phyloP scores from a whole-genome alignment of 2,329 filamentous ascomycete genomes.

The Phialemonium atrogriseum region DNA sequence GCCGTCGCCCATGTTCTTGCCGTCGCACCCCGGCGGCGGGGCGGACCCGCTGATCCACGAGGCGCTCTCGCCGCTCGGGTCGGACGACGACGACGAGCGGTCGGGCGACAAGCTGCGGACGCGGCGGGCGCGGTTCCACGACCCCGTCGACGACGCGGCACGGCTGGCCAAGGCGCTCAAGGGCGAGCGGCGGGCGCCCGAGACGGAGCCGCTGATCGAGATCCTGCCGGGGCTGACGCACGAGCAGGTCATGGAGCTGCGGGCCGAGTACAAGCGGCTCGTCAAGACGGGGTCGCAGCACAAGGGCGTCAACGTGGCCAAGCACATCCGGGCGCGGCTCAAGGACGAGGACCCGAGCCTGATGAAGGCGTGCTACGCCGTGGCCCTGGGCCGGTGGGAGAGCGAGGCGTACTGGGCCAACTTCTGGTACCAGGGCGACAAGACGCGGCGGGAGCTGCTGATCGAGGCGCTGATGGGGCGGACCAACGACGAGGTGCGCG shows the following conservation, averaged over 20 bases:
- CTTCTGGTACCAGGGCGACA: slow-evolving; percentile 90
- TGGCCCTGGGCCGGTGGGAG: slow-evolving; percentile 84
- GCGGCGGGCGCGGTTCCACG: slow-evolving; percentile 70
- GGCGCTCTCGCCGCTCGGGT: slow-evolving; percentile 42
- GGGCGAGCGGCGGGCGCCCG: slow-evolving; percentile 51
- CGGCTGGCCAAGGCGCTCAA: slow-evolving; percentile 69
- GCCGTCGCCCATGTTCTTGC: slow-evolving; percentile 67
- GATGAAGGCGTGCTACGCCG: slow-evolving; percentile 86
- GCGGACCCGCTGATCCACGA: slow-evolving; percentile 33
- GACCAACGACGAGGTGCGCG: slow-evolving; percentile 74
- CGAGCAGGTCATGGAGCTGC: slow-evolving; percentile 78
- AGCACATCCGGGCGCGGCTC: slow-evolving; percentile 70
- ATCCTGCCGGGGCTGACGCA: slow-evolving; percentile 79
- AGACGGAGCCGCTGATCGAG: slow-evolving; percentile 66
- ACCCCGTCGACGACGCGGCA: slow-evolving; percentile 70
- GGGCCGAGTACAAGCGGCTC: slow-evolving; percentile 82
- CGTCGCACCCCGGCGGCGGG: slow-evolving; percentile 43
- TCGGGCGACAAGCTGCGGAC: slow-evolving; percentile 35
- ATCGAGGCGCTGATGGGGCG: slow-evolving; percentile 92
- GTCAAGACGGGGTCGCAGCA: slow-evolving; percentile 69
- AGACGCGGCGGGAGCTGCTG: slow-evolving; percentile 75
- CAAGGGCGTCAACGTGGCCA: slow-evolving; percentile 76
- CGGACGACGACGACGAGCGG: slow-evolving; percentile 34
- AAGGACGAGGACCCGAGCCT: slow-evolving; percentile 68
- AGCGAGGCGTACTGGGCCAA: slow-evolving; percentile 97